phyloP scores from a whole-genome alignment of 2,329 filamentous ascomycete genomes.

The Fusarium sp. region DNA sequence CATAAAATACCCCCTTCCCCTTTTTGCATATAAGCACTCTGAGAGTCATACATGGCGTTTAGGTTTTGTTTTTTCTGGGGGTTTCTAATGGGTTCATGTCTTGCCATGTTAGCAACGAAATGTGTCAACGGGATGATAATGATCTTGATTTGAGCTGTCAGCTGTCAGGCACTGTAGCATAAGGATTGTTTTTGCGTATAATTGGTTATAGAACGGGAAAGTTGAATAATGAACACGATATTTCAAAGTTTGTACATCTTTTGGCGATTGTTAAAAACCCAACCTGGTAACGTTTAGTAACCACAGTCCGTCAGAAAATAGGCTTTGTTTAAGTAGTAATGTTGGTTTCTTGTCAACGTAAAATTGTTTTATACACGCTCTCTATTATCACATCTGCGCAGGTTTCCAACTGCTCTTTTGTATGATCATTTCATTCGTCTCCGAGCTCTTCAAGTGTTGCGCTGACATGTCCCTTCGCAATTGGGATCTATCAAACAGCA shows the following conservation, averaged over 20 bases:
- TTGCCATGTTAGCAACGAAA: slow-evolving; percentile 36
- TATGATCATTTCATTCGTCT: slow-evolving; percentile 36
- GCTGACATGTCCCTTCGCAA: slow-evolving; percentile 36
- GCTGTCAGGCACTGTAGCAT: slow-evolving; percentile 30
- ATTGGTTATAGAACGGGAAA: slow-evolving; percentile 26
- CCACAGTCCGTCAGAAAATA: neutral
- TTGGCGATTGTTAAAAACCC: neutral
- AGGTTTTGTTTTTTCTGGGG: slow-evolving; percentile 26
- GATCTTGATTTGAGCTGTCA: slow-evolving; percentile 29
- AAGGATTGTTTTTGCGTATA: slow-evolving; percentile 16
- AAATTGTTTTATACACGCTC: slow-evolving; percentile 42
- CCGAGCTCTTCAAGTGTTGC: slow-evolving; percentile 40
- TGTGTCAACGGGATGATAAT: slow-evolving; percentile 43
- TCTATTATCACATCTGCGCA: slow-evolving; percentile 42
- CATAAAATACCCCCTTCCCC: slow-evolving; percentile 35
- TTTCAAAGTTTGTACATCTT: neutral
- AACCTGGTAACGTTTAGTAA: neutral
- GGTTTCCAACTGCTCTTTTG: slow-evolving; percentile 31
- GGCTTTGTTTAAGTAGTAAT: neutral
- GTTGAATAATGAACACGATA: slow-evolving; percentile 21
- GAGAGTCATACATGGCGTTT: slow-evolving; percentile 35
- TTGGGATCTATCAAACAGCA: slow-evolving; percentile 35
- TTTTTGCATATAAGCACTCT: slow-evolving; percentile 20
- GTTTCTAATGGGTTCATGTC: slow-evolving; percentile 37
- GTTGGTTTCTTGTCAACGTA: slow-evolving; percentile 26